Evolutionary conservation across 352 stramenopile genomes (phyloP).

Genomic region (Globisporangium iwayamae): DNA sequence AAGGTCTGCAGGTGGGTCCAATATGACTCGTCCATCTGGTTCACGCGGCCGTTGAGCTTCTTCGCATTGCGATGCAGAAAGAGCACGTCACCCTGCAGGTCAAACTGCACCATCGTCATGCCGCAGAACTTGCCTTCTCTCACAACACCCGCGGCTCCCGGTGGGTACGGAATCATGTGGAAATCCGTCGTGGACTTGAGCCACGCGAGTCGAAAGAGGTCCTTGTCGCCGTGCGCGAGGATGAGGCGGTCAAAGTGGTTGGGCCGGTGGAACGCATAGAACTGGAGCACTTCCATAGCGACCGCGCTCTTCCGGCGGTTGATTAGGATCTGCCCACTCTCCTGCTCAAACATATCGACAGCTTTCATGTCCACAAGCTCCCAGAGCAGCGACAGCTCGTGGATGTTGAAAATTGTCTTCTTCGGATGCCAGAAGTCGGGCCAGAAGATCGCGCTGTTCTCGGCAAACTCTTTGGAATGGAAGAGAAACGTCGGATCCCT

Average conservation of each 20-base stretch:
- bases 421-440: slow-evolving; percentile 74
- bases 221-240: slow-evolving; percentile 72
- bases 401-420: slow-evolving; percentile 72
- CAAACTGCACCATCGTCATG: slow-evolving; percentile 75
- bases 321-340: slow-evolving; percentile 74
- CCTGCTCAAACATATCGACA: slow-evolving; percentile 79
- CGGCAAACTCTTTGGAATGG: slow-evolving; percentile 33
- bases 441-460: slow-evolving; percentile 62
- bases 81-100: slow-evolving; percentile 42
- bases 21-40: slow-evolving; percentile 34
- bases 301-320: slow-evolving; percentile 32
- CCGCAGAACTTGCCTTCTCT: slow-evolving; percentile 54
- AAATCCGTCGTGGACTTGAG: slow-evolving; percentile 61
- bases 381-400: slow-evolving; percentile 55
- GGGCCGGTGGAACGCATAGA: slow-evolving; percentile 57
- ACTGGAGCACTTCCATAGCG: slow-evolving; percentile 54
- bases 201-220: slow-evolving; percentile 78
- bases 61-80: slow-evolving; percentile 75
- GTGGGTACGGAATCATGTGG: slow-evolving; percentile 56
- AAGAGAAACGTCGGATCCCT: slow-evolving; percentile 70
- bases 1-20: slow-evolving; percentile 47
- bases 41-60: slow-evolving; percentile 57
- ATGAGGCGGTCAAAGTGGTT: slow-evolving; percentile 60
- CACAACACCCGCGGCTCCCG: slow-evolving; percentile 34
- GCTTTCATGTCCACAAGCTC: slow-evolving; percentile 56